Conservation (phyloP, 2,329 filamentous ascomycete species). For the Nemania sp. region DNA sequence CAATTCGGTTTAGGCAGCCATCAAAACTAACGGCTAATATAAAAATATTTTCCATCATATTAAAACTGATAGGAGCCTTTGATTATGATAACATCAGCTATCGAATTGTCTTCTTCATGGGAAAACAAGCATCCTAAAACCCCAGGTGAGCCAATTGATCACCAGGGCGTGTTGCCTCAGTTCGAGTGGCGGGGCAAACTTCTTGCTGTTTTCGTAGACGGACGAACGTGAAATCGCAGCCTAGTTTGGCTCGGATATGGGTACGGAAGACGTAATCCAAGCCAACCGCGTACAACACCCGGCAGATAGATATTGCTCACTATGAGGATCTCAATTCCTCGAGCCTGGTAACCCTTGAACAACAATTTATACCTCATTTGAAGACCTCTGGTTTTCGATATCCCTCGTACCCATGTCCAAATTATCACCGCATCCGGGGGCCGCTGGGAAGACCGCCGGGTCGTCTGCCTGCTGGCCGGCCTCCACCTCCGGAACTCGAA, state of each 20-base stretch:
- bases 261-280: background rate
- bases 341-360: background rate
- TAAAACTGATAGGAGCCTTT: too few relatives aligned
- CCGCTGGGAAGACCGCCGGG: constrained; percentile 46
- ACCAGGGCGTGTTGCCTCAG: background rate
- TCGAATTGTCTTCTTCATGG: background rate
- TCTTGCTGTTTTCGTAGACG: background rate
- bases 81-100: background rate
- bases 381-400: background rate
- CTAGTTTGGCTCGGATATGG: too few relatives aligned
- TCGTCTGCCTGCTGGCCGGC: constrained; percentile 43
- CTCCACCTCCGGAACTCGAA: constrained; percentile 44
- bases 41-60: too few relatives aligned
- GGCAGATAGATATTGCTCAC: background rate
- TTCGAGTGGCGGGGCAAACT: background rate
- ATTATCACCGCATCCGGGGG: constrained; percentile 48
- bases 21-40: background rate
- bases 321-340: background rate
- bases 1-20: constrained; percentile 22
- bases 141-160: background rate
- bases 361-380: background rate
- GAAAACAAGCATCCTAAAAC: constrained; percentile 7
- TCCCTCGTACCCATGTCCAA: background rate
- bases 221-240: background rate
- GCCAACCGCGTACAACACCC: background rate